phyloP scores from a whole-genome alignment of 176 grass and related monocot genomes.

The Hsuehochloa calcarea region DNA sequence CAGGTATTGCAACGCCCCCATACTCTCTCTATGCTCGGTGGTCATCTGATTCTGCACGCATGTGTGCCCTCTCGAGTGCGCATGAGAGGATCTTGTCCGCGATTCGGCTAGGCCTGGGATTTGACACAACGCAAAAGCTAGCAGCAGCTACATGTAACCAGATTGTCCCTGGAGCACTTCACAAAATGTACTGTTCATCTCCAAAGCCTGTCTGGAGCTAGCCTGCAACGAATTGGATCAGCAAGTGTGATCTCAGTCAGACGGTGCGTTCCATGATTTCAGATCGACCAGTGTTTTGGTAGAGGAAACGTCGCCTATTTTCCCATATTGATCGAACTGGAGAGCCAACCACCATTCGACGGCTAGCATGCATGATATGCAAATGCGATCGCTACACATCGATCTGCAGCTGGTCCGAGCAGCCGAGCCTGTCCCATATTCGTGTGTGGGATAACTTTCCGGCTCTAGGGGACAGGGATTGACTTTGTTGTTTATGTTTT shows the following conservation, averaged over 20 bases:
- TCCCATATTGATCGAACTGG: not conserved
- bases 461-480: constrained; percentile 35
- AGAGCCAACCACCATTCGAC: not conserved
- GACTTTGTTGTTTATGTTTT: constrained; percentile 31
- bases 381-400: not conserved
- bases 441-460: not conserved
- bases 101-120: constrained; percentile 16
- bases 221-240: not conserved
- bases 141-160: not conserved
- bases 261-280: not conserved
- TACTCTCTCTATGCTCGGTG: not conserved
- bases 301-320: not conserved
- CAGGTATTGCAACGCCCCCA: not conserved
- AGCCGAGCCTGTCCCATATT: not conserved
- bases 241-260: not conserved
- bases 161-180: not conserved
- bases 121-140: constrained; percentile 20
- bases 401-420: not conserved
- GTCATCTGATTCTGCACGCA: constrained; percentile 20
- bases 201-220: not conserved
- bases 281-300: not conserved
- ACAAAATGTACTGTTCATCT: not conserved
- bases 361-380: no score
- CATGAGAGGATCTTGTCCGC: constrained; percentile 25
- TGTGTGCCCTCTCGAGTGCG: constrained; percentile 20